phyloP scores from a whole-genome alignment of 768 basidiomycete species.

The Lentinus brumalis region DNA sequence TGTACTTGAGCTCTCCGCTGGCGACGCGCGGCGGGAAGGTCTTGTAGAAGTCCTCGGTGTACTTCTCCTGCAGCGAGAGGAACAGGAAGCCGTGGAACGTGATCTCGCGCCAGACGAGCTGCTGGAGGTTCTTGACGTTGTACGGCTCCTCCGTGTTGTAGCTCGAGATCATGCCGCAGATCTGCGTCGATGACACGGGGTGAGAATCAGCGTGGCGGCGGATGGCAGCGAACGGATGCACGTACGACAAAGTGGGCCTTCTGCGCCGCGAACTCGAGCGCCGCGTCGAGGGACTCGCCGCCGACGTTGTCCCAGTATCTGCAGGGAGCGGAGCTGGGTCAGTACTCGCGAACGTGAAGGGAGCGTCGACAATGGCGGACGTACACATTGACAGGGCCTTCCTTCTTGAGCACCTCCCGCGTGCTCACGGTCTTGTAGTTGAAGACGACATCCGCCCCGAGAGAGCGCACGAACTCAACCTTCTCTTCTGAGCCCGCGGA shows the following conservation, averaged over 20 bases:
- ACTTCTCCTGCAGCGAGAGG: slow-evolving; percentile 23
- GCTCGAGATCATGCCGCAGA: slow-evolving; percentile 33
- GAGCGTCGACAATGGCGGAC: neutral
- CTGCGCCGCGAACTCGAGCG: slow-evolving; percentile 18
- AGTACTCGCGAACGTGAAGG: neutral
- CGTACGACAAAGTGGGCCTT: slow-evolving; percentile 29
- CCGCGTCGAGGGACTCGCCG: slow-evolving; percentile 33
- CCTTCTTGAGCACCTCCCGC: slow-evolving; percentile 49
- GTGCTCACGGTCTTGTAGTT: slow-evolving; percentile 70
- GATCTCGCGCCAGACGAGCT: slow-evolving; percentile 31
- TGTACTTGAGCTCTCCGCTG: slow-evolving; percentile 38
- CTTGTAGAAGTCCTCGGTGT: slow-evolving; percentile 32
- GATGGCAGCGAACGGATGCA: neutral
- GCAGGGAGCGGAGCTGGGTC: neutral
- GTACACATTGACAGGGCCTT: slow-evolving; percentile 57
- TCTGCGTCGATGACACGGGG: neutral
- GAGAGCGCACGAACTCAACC: slow-evolving; percentile 55
- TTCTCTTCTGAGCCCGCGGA: slow-evolving; percentile 75
- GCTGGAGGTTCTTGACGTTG: slow-evolving; percentile 28
- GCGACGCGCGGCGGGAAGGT: slow-evolving; percentile 34
- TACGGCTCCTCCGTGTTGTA: slow-evolving; percentile 28
- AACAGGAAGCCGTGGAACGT: slow-evolving; percentile 36
- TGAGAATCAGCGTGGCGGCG: neutral
- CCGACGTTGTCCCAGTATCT: slow-evolving; percentile 40
- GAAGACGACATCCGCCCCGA: slow-evolving; percentile 73